Evolutionary conservation across 768 basidiomycete genomes (phyloP), one percentile per base, ranked within the genome.

Genomic region (Kwoniella newhampshirensis): DNA sequence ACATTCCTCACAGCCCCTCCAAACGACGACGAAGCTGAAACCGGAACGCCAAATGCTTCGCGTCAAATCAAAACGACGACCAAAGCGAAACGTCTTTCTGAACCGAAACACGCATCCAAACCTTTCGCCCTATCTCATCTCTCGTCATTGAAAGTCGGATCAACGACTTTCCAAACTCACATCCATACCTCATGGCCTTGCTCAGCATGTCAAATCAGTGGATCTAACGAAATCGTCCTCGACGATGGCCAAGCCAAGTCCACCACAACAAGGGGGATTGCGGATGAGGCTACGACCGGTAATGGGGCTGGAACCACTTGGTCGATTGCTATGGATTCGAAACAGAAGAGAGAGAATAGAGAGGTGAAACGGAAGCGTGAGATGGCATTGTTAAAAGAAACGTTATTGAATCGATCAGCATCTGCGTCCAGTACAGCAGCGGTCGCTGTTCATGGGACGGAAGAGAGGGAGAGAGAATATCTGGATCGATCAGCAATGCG

Each of bases 111-210:
- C 25, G 51, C 73, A 2, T 74, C 73, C 8, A 39, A 51, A 30
- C 75, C 75, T 0, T 35, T 42, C 41, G 50, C 28, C 3, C 49
- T 76, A 2, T 3, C 17, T 1, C 73, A 76, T 48, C 52, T 68
- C 8, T 20, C 54, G 15, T 41, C n/a, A 1, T 43, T 74, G 43
- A 65, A 36, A 7, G 60, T 74, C 47, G 75, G 71, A 7, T 21
- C 45, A 0, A 74, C 70, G 1, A 67, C 68, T 3, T 68, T 76
- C 36, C 32, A 48, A 40, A 55, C 51, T 12, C 75, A 76, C 46
- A 64, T 73, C 6, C 75, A 76, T 52, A 44, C 60, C 5, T 60
- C 59, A 8, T 74, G 71, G 71, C 75, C 73, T 20, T 76, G 75
- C 48, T 67, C 67, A 6, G 47, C 26, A 18, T 76, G 75, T 41